These are phyloP conservation scores for Polytrichum formosum DNA, from an alignment of 225 moss, liverwort and hornwort species.

Conservation along the genomic window DNA sequence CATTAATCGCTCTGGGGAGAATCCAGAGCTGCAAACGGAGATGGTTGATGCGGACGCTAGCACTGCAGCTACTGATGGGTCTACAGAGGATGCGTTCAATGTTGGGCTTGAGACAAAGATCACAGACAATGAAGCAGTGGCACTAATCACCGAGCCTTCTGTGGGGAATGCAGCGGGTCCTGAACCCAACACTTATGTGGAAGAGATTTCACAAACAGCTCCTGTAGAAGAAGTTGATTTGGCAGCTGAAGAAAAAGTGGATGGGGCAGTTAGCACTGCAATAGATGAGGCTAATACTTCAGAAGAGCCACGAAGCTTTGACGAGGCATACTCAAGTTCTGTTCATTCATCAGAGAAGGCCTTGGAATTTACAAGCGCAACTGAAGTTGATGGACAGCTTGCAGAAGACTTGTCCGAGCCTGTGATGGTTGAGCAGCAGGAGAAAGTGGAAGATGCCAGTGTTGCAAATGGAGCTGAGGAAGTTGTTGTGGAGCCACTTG, in stretches of 20 bases:
- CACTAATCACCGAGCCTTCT: background rate
- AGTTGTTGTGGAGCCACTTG: background rate
- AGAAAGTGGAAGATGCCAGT: background rate
- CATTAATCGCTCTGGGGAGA: background rate
- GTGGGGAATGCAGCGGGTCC: background rate
- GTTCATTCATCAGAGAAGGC: background rate
- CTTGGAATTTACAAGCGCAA: background rate
- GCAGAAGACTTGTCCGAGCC: background rate
- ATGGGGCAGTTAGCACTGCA: background rate
- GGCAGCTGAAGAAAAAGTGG: background rate
- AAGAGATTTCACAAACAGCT: background rate
- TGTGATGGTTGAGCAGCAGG: background rate
- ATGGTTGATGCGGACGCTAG: background rate
- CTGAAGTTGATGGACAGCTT: background rate
- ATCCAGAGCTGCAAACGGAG: background rate
- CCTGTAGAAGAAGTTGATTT: background rate
- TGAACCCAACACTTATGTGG: background rate
- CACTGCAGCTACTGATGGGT: background rate
- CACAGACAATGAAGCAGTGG: background rate
- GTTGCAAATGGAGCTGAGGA: background rate
- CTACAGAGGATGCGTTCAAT: no score
- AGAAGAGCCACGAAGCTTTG: background rate
- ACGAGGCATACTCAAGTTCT: background rate
- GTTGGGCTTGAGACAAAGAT: background rate
- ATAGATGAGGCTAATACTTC: background rate